phyloP scores from a whole-genome alignment of 2,329 filamentous ascomycete genomes.

The Epichloe elymi region DNA sequence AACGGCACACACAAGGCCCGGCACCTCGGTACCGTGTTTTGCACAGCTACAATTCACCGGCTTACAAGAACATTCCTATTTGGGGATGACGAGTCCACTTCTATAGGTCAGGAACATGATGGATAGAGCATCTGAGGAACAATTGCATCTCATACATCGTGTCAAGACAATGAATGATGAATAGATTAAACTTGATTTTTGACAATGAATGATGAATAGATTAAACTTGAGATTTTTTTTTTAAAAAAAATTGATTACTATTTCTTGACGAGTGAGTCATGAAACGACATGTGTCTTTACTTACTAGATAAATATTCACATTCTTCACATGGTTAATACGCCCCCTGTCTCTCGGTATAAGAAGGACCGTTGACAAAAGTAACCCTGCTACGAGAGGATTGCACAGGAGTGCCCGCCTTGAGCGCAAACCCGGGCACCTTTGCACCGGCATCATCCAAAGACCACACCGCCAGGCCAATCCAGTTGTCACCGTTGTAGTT shows the following conservation, averaged over 20 bases:
- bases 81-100: constrained; percentile 28
- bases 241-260: no score
- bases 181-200: no score
- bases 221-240: no score
- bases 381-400: constrained; percentile 35
- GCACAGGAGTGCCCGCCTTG: constrained; percentile 33
- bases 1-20: constrained; percentile 7
- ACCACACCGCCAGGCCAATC: constrained; percentile 57
- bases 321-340: constrained; percentile 27
- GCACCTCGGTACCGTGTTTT: constrained; percentile 38
- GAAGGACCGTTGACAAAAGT: constrained; percentile 29
- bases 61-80: constrained; percentile 41
- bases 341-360: constrained; percentile 32
- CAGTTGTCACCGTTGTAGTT: constrained; percentile 60
- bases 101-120: background rate
- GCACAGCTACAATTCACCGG: constrained; percentile 46
- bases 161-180: no score
- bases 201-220: no score
- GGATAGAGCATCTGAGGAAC: background rate
- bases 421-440: constrained; percentile 42
- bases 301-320: no score
- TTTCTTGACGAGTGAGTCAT: no score
- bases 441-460: constrained; percentile 42
- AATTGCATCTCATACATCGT: background rate
- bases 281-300: no score